These are phyloP conservation scores for Ganoderma multipileum DNA, from an alignment of 1,284 basidiomycete genomes.

Conservation along the genomic window DNA sequence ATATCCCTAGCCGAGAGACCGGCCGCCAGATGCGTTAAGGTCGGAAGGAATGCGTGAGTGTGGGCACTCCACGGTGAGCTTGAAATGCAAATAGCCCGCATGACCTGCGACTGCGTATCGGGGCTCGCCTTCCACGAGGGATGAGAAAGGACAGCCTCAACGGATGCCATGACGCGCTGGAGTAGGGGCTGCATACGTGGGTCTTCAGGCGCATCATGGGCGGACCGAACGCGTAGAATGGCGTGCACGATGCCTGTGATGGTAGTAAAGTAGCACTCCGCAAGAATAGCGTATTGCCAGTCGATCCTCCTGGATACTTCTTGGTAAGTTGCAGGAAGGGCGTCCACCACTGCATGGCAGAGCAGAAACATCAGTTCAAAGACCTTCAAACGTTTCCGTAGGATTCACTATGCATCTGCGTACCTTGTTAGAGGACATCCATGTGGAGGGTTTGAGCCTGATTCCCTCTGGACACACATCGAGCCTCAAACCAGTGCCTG, in stretches of 20 bases:
- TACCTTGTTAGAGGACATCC: background rate
- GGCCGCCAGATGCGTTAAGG: too few species aligned
- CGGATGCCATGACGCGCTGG: background rate
- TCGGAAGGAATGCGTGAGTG: background rate
- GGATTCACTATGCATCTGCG: background rate
- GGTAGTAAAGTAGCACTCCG: background rate
- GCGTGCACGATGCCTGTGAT: background rate
- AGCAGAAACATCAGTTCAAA: background rate
- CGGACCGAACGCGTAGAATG: background rate
- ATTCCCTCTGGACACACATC: background rate
- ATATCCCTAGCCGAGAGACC: background rate
- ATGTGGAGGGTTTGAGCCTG: background rate
- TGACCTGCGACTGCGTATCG: constrained; percentile 2
- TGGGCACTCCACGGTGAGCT: background rate
- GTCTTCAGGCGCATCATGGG: background rate
- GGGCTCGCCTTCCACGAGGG: background rate
- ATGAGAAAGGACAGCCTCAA: constrained; percentile 8
- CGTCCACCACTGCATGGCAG: background rate
- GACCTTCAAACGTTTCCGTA: background rate
- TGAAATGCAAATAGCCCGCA: background rate
- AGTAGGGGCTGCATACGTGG: background rate
- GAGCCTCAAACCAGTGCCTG: background rate
- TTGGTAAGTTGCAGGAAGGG: background rate
- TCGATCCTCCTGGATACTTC: background rate
- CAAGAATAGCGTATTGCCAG: background rate